Base-by-base conservation (phyloP, 164 flowering plant genomes). In the Nymphaea colorata region DNA sequence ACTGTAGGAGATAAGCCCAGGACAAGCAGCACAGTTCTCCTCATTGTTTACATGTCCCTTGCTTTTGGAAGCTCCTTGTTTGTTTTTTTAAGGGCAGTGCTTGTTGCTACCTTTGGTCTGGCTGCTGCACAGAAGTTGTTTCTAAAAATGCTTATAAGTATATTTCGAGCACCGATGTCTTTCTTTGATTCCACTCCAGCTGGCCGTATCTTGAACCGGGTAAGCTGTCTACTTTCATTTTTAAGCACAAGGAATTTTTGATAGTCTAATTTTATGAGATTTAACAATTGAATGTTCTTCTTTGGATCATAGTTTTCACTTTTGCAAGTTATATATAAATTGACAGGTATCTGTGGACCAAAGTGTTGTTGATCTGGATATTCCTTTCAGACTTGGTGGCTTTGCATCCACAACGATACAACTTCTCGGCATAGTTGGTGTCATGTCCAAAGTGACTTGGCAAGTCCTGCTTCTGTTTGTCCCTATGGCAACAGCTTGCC, bases 351-450 rank as follows among this genome's bases (percentile, higher is more conserved):
- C 99, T 53, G 77, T 92, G 74, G 99, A 94, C 84, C 99, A 94
- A 83, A 94, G 99, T 86, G 98, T 92, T 68, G 92, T 94, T 70
- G 99, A 94, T 81, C 96, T 94, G 78, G 98, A 94, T 76, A 91
- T 94, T 74, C 99, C 99, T 68, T 94, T 92, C 77, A 85, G 98
- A 85, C 98, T 94, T 76, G 98, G 98, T 72, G 98, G 98, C 64
- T 94, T 94, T 79, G 99, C 99, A 66, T 81, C 98, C 53, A 92
- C 99, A 62, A 94, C 98, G 42, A 94, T 94, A 61, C 99, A 94
- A 69, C 96, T 94, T 75, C 73, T 94, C 61, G 99, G 99, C 41
- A 91, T 94, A 72, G 90, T 94, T 64, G 98, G 94, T 72, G 99
- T 94, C 16, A 94, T 94, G 99, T 79, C 93, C 45, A 76, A 77